Base-by-base conservation (phyloP, 1,284 basidiomycete species). In the Ganoderma leucocontextum region DNA sequence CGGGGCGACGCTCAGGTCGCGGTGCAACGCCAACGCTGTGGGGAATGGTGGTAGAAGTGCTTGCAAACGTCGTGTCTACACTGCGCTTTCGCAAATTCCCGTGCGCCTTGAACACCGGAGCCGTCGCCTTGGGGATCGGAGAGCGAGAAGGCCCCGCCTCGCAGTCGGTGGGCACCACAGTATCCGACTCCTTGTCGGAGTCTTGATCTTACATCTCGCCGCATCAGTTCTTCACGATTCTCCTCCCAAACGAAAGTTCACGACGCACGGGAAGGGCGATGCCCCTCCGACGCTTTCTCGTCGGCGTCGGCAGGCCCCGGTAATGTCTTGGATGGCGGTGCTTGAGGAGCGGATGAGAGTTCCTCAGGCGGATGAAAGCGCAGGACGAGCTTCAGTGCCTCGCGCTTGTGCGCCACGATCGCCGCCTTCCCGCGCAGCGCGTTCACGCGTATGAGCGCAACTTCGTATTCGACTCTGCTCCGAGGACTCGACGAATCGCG, bases 91-190 rank as follows among this genome's bases (percentile, higher is more conserved):
- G 47, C 47, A 49, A 22, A 10, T 22, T 25, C 47, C 47, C 47
- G 47, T 22, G 47, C 22, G 47, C 22, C 19, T 49, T 49, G 47
- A 49, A 25, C 47, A 22, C 47, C 4, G 47, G 47, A 25, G 8
- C 22, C 22, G 25, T 49, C n/a, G 44, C 44, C 44, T 3, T 22
- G n/a, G 44, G 44, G 44, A 22, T 33, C 25, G 52, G 52, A 33
- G 25, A 15, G 52, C 29, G 15, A 1, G 52, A 55, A 33, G 52
- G 52, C 52, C 29, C 25, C 12, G 29, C 29, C 29, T 55, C 52
- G 52, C 52, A 55, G 52, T 19, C 52, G 29, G 29, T 55, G 52
- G 52, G 52, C 29, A 55, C 52, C 29, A 55, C 29, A 2, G 52
- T 35, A 7, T 29, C 33, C 7, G 52, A 35, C 29, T 35, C 52